Conservation (phyloP, 2,329 filamentous ascomycete species). For the Aspergillus piperis region DNA sequence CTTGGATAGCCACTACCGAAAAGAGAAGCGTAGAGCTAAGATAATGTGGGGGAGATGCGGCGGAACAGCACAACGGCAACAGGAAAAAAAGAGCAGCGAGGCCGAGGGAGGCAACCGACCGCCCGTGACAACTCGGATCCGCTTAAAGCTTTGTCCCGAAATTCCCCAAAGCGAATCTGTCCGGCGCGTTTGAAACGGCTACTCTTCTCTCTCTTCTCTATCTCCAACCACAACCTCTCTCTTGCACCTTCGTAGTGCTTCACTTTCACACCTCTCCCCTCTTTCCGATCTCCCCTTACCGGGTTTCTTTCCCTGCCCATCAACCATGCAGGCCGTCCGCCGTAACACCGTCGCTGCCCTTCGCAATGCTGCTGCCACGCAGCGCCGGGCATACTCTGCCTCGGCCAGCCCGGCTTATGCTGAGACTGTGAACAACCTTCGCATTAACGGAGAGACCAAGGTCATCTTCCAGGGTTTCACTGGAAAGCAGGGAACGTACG, state of each 20-base stretch:
- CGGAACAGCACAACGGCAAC: conserved; percentile 24
- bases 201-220: conserved; percentile 21
- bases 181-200: conserved; percentile 20
- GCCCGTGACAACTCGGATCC: conserved; percentile 34
- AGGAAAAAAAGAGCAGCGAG: conserved; percentile 4
- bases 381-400: conserved; percentile 73
- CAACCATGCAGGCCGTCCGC: conserved; percentile 78
- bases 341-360: conserved; percentile 70
- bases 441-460: conserved; percentile 90
- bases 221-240: conserved; percentile 11
- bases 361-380: conserved; percentile 60
- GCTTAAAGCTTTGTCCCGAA: conserved; percentile 43
- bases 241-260: conserved; percentile 10
- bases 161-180: conserved; percentile 27
- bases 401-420: conserved; percentile 61
- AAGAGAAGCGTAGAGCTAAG: too few species aligned
- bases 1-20: too few species aligned
- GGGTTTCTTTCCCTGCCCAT: conserved; percentile 13
- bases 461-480: conserved; percentile 98
- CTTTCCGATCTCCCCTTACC: conserved; percentile 20
- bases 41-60: conserved; percentile 11
- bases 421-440: conserved; percentile 78
- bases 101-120: conserved; percentile 31
- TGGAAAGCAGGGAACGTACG: conserved; percentile 91
- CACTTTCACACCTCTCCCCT: conserved; percentile 10